phyloP scores from a whole-genome alignment of 176 grass and related monocot genomes.

The Oryza glaberrima region DNA sequence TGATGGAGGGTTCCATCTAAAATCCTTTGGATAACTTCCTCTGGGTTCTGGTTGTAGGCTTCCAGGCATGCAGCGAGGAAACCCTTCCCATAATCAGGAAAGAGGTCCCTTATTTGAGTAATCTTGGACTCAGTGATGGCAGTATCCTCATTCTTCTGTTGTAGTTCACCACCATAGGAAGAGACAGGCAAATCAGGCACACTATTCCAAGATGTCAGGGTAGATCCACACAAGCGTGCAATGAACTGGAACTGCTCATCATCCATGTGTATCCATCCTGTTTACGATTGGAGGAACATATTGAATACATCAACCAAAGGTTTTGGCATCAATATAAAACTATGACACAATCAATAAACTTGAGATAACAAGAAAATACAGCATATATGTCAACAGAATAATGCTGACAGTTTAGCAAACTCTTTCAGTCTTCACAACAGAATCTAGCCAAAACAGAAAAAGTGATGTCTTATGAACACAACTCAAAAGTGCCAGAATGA shows the following conservation, averaged over 20 bases:
- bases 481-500: slow-evolving; percentile 24
- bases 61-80: slow-evolving; percentile 88
- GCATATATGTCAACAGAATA: slow-evolving; percentile 13
- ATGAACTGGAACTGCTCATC: slow-evolving; percentile 83
- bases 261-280: slow-evolving; percentile 94
- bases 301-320: slow-evolving; percentile 26
- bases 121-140: slow-evolving; percentile 85
- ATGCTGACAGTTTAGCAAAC: not conserved
- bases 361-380: slow-evolving; percentile 6
- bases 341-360: not conserved
- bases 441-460: slow-evolving; percentile 27
- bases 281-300: slow-evolving; percentile 37
- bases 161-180: slow-evolving; percentile 52
- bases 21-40: slow-evolving; percentile 94
- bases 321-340: not conserved
- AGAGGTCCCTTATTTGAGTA: slow-evolving; percentile 93
- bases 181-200: slow-evolving; percentile 56
- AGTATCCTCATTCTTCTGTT: slow-evolving; percentile 75
- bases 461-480: slow-evolving; percentile 18
- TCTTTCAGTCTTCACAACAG: slow-evolving; percentile 22
- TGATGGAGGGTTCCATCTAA: slow-evolving; percentile 89
- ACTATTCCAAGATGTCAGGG: slow-evolving; percentile 50
- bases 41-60: slow-evolving; percentile 85
- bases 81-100: slow-evolving; percentile 91
- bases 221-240: slow-evolving; percentile 59